Base-by-base conservation (phyloP, 208 protist species). In the Paratrypanosoma confusum region DNA sequence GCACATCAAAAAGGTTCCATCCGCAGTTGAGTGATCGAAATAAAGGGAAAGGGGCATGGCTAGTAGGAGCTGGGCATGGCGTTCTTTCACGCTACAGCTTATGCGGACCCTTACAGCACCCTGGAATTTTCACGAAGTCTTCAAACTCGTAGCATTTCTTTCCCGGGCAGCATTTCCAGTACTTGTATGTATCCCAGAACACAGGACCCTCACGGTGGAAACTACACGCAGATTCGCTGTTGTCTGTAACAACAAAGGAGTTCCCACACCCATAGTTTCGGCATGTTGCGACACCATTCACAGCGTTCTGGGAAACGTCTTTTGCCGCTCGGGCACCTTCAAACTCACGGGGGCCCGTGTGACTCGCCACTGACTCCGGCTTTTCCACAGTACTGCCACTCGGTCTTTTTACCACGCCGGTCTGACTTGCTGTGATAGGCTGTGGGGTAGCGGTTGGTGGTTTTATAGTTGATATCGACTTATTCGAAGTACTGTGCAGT, bases 131-230 rank as follows among this genome's bases (percentile, higher is more conserved):
- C 3, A 89, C 69, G 61, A 92, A 92, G 28, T 92, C 76, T 21
- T 92, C 83, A 46, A 88, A 92, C 23, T 88, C 79, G 3, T 65
- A 53, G 27, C 73, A 70, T 39, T 87, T 84, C 47, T 86, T 82
- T 11, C 79, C 45, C 16, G 79, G 71, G 37, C 83, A 92, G 56
- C 83, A 92, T 47, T 83, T 83, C 79, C 83, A 92, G 48, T 92
- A 92, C 43, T 86, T 86, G 41, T 85, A 82, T 4, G 78, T 88
- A 28, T 92, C 79, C 70, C 75, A 84, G 29, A 89, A 88, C 1
- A 92, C 79, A 16, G 83, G 79, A 6, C 83, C 83, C 3, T 60
- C 68, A 22, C 59, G 69, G 57, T 92, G 83, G 29, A 74, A 82
- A 6, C 24, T 50, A 36, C 83, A 92, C 11, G 76, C 61, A 0